Percentiles rank a stretch among this genome's conserved stretches.
Conservation (phyloP, 2,329 filamentous ascomycete genomes). For the Ceratocystis diversiconidia region DNA sequence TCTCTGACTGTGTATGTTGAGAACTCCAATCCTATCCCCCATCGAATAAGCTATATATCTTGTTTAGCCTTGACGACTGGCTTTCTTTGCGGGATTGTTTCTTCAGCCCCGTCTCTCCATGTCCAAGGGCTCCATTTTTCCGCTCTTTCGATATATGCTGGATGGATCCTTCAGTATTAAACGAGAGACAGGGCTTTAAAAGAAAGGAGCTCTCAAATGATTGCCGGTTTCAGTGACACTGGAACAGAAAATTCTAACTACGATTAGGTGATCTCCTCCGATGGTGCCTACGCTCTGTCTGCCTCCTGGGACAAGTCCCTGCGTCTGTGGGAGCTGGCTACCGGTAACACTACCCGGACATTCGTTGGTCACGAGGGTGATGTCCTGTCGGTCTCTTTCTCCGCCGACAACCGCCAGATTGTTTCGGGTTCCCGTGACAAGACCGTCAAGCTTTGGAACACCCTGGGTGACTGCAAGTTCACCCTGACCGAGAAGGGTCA, state of each 20-base stretch:
- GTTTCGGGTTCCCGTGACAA: conserved; percentile 96
- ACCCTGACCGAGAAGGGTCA: conserved; percentile 99
- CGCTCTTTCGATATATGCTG: not conserved
- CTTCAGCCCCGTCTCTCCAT: not conserved
- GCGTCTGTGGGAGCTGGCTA: conserved; percentile 97
- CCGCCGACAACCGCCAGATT: conserved; percentile 99
- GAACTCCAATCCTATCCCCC: conserved; percentile 7
- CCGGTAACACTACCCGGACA: conserved; percentile 89
- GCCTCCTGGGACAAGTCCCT: conserved; percentile 99
- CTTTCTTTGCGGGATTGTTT: not conserved
- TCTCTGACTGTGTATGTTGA: conserved; percentile 93
- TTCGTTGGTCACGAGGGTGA: conserved; percentile 99
- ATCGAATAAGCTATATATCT: not conserved
- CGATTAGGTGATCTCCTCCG: conserved; percentile 86
- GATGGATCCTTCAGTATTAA: not conserved
- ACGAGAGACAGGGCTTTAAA: not conserved
- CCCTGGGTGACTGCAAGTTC: conserved; percentile 99
- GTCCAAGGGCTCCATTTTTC: not conserved
- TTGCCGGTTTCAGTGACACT: not conserved
- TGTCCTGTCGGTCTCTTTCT: conserved; percentile 99
- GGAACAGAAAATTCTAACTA: conserved; percentile 13
- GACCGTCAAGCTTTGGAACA: conserved; percentile 99
- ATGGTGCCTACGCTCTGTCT: conserved; percentile 97
- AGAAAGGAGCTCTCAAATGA: conserved; percentile 1
- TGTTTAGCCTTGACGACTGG: not conserved